Conservation (phyloP, 2,329 filamentous ascomycete species). For the Lasiodiplodia hormozganensis region DNA sequence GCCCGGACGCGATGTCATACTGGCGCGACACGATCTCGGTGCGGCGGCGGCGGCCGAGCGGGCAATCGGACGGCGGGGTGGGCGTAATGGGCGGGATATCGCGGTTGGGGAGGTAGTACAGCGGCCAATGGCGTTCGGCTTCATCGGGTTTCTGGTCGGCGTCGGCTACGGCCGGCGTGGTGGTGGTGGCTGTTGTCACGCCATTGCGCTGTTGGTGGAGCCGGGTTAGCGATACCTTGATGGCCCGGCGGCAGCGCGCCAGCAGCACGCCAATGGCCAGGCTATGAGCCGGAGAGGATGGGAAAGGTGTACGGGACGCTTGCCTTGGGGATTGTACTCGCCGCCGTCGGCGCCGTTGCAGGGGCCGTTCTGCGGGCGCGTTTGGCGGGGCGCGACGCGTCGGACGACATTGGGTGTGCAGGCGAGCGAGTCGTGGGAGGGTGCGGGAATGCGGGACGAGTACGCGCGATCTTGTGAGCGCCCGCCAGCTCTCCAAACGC, state of each 20-base stretch:
- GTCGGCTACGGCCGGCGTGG: not conserved
- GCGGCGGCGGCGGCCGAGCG: not conserved
- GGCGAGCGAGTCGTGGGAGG: not conserved
- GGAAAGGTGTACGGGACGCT: not conserved
- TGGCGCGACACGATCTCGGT: not conserved
- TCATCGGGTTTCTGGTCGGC: not conserved
- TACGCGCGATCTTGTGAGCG: too few relatives aligned
- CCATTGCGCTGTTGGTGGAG: not conserved
- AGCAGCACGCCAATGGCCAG: not conserved
- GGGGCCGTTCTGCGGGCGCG: conserved; percentile 2
- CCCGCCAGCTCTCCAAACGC: too few relatives aligned
- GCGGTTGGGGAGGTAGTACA: conserved; percentile 1
- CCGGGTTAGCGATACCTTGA: not conserved
- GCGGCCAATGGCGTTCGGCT: not conserved
- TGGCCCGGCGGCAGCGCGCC: not conserved
- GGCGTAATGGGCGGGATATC: conserved; percentile 10
- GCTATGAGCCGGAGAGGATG: not conserved
- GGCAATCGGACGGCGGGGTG: conserved; percentile 4
- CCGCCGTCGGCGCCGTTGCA: not conserved
- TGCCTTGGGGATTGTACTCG: not conserved
- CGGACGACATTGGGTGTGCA: not conserved
- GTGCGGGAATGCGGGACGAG: not conserved
- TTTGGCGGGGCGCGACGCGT: conserved; percentile 21
- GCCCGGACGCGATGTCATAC: conserved; percentile 1
- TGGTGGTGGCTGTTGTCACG: not conserved